A percentile compares a stretch with the other conserved stretches of the same genome.
phyloP scores from a whole-genome alignment of 148 eudicot genomes.

The Chenopodium suecicum region DNA sequence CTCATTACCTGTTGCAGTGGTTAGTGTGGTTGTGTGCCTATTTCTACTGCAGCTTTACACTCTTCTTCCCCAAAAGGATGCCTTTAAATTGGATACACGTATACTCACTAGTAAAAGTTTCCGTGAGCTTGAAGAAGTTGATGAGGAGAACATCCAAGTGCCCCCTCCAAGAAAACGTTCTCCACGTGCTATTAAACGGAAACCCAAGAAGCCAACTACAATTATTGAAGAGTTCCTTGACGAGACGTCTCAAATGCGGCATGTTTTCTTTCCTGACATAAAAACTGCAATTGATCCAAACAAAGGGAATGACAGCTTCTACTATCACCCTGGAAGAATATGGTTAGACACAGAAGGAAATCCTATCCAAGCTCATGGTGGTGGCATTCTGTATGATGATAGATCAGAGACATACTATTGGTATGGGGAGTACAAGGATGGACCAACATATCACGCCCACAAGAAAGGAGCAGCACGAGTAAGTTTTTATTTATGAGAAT shows the following conservation, averaged over 20 bases:
- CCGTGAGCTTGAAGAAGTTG: slow-evolving; percentile 72
- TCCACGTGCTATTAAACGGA: slow-evolving; percentile 87
- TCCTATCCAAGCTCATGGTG: slow-evolving; percentile 99
- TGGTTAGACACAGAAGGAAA: slow-evolving; percentile 97
- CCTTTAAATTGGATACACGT: slow-evolving; percentile 30
- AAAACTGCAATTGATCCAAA: slow-evolving; percentile 70
- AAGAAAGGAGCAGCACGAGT: slow-evolving; percentile 92
- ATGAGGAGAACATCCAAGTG: slow-evolving; percentile 75
- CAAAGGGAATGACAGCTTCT: slow-evolving; percentile 62
- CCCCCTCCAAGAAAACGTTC: slow-evolving; percentile 93
- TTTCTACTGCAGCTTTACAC: slow-evolving; percentile 64
- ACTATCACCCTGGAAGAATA: slow-evolving; percentile 80
- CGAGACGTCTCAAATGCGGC: slow-evolving; percentile 79
- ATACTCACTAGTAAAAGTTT: slow-evolving; percentile 31
- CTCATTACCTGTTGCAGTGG: slow-evolving; percentile 46
- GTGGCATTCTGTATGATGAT: slow-evolving; percentile 83
- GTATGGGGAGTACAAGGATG: slow-evolving; percentile 99
- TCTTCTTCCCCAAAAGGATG: slow-evolving; percentile 42
- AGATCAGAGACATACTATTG: slow-evolving; percentile 65
- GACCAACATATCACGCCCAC: slow-evolving; percentile 90
- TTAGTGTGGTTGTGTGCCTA: slow-evolving; percentile 63
- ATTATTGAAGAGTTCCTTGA: slow-evolving; percentile 92
- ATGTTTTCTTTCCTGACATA: slow-evolving; percentile 71
- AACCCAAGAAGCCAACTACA: slow-evolving; percentile 60
- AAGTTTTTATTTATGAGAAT: slow-evolving; percentile 18